A percentile compares a stretch with the other conserved stretches of the same genome.
These are phyloP conservation scores for Clonostachys rhizophaga DNA, from an alignment of 2,329 filamentous ascomycete genomes.

Conservation along the genomic window DNA sequence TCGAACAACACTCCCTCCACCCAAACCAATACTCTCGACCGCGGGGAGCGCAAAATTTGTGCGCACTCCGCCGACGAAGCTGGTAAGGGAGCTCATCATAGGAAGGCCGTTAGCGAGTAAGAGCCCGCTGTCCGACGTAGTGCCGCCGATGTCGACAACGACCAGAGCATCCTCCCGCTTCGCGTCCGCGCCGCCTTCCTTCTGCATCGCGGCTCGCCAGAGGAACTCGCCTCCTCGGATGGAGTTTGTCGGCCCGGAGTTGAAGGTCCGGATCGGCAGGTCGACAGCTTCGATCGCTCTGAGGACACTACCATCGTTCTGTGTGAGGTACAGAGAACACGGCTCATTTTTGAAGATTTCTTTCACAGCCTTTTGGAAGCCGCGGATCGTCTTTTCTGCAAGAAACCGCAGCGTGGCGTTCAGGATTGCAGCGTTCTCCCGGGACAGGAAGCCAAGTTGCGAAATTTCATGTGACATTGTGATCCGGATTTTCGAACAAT, in stretches of 20 bases:
- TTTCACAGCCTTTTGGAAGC: too few species aligned
- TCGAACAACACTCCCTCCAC: slow-evolving; percentile 51
- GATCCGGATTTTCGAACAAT: too few species aligned
- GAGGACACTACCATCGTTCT: too few species aligned
- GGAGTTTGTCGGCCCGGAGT: slow-evolving; percentile 14
- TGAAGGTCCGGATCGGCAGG: slow-evolving; percentile 12
- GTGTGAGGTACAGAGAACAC: too few species aligned
- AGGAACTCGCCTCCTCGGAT: slow-evolving; percentile 13
- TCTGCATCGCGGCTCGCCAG: background rate
- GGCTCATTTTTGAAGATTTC: too few species aligned
- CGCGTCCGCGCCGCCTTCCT: background rate
- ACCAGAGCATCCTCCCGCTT: slow-evolving; percentile 22
- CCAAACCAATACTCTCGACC: slow-evolving; percentile 55
- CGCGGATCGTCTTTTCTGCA: too few species aligned
- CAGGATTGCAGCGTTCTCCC: too few species aligned
- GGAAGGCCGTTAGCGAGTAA: slow-evolving; percentile 59
- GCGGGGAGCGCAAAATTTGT: slow-evolving; percentile 57
- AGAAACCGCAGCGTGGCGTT: too few species aligned
- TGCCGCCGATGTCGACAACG: slow-evolving; percentile 64
- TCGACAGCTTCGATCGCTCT: slow-evolving; percentile 9
- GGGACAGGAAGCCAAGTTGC: too few species aligned
- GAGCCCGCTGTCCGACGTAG: slow-evolving; percentile 60
- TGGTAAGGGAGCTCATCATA: slow-evolving; percentile 57
- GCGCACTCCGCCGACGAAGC: slow-evolving; percentile 55
- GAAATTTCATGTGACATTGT: too few species aligned